phyloP scores from a whole-genome alignment of 257 asterid species.

The Primulina huaijiensis region DNA sequence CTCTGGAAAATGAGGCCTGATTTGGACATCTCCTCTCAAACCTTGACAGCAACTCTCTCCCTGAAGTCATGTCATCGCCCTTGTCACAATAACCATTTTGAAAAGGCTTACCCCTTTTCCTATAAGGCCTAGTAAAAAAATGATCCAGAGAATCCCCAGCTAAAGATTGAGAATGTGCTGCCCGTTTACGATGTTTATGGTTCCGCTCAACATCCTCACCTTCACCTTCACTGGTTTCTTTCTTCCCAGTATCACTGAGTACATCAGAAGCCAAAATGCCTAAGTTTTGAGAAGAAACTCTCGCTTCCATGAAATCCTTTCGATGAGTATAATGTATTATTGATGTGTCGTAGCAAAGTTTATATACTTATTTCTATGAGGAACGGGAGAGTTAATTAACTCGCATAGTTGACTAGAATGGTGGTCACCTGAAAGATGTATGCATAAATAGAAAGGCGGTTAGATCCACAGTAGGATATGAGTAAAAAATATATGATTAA shows the following conservation, averaged over 20 bases:
- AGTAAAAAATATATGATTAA: not conserved
- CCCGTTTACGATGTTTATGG: slow-evolving; percentile 91
- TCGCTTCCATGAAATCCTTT: slow-evolving; percentile 60
- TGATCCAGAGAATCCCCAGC: slow-evolving; percentile 67
- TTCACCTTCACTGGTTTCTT: slow-evolving; percentile 88
- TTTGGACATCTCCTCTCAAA: slow-evolving; percentile 60
- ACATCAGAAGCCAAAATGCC: slow-evolving; percentile 60
- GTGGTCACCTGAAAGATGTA: no score
- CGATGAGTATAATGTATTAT: slow-evolving; percentile 19
- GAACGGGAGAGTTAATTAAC: slow-evolving; percentile 15
- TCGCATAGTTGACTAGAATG: slow-evolving; percentile 9
- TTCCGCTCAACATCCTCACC: slow-evolving; percentile 97
- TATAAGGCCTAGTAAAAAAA: slow-evolving; percentile 53
- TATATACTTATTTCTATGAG: slow-evolving; percentile 18
- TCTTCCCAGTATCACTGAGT: slow-evolving; percentile 70
- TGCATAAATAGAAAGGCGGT: not conserved
- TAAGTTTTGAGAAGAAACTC: slow-evolving; percentile 61
- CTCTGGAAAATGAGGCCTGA: slow-evolving; percentile 50
- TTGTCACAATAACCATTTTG: slow-evolving; percentile 65
- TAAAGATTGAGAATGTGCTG: slow-evolving; percentile 58
- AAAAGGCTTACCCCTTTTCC: slow-evolving; percentile 67
- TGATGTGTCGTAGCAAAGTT: slow-evolving; percentile 1
- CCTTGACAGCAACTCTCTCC: slow-evolving; percentile 52
- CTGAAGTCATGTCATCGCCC: slow-evolving; percentile 49
- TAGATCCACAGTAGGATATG: not conserved